Conservation (phyloP, 2,329 filamentous ascomycete genomes). For the Hansfordia pulvinata region DNA sequence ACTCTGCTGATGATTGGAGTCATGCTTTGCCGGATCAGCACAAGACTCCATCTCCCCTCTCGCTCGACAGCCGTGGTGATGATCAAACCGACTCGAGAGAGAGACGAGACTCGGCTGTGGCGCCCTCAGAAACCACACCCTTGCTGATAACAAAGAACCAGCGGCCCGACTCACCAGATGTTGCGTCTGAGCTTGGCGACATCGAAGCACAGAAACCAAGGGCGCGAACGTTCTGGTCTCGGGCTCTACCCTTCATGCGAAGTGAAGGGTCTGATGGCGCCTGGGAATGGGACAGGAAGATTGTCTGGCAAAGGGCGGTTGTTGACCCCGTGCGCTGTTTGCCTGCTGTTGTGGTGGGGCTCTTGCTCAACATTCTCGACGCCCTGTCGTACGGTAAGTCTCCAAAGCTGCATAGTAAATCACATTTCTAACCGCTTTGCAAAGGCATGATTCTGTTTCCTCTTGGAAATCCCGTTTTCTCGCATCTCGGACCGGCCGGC, state of each 20-base stretch:
- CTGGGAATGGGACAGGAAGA: conserved; percentile 49
- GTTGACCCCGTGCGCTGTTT: conserved; percentile 57
- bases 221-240: conserved; percentile 9
- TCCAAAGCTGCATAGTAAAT: conserved; percentile 2
- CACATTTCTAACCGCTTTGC: neutral
- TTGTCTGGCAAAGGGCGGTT: conserved; percentile 50
- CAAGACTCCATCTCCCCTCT: no score
- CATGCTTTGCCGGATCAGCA: no score
- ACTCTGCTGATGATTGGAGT: conserved; percentile 1
- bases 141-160: conserved; percentile 24
- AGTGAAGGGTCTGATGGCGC: no score
- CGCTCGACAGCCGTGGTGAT: no score
- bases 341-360: conserved; percentile 76
- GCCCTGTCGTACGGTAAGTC: conserved; percentile 75
- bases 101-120: conserved; percentile 2
- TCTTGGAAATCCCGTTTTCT: conserved; percentile 74
- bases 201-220: conserved; percentile 36
- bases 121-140: conserved; percentile 29
- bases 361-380: conserved; percentile 86
- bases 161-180: conserved; percentile 13
- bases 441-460: conserved; percentile 87
- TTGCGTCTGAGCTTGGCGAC: conserved; percentile 22
- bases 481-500: conserved; percentile 75
- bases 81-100: no score
- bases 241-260: no score